Evolutionary conservation across 352 stramenopile species (phyloP).

Genomic region (Phytophthora melonis): DNA sequence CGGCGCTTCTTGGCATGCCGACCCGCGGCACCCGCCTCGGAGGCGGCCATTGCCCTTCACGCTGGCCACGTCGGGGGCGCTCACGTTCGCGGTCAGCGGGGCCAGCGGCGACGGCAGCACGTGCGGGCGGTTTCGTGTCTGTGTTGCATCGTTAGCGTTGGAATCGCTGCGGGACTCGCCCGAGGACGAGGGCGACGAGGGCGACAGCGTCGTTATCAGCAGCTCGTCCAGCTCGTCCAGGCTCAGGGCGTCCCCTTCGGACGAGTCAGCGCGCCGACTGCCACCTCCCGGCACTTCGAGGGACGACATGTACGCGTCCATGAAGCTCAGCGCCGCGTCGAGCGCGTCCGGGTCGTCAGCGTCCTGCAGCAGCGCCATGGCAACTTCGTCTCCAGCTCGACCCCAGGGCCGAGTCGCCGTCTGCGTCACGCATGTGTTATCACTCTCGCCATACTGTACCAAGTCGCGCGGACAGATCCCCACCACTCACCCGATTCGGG

Average conservation of each 20-base stretch:
- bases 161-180: not conserved
- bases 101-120: conserved; percentile 24
- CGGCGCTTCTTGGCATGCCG: conserved; percentile 3
- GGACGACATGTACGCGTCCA: conserved; percentile 26
- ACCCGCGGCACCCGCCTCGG: conserved; percentile 13
- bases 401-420: not conserved
- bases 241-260: not conserved
- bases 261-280: not conserved
- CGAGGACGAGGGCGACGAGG: conserved; percentile 15
- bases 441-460: not conserved
- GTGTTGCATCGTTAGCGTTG: too few relatives aligned
- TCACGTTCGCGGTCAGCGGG: conserved; percentile 8
- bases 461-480: conserved; percentile 1
- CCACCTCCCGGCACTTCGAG: not conserved
- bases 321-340: conserved; percentile 37
- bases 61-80: conserved; percentile 11
- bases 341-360: conserved; percentile 35
- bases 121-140: too few relatives aligned
- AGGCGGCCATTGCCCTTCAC: conserved; percentile 34
- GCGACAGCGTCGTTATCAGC: conserved; percentile 18
- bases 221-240: conserved; percentile 30
- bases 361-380: conserved; percentile 30
- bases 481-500: conserved; percentile 13
- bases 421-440: conserved; percentile 16
- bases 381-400: not conserved